Evolutionary conservation across 495 filamentous ascomycete genomes (phyloP), one percentile per base, ranked within the genome.

Genomic region (Penicillium parvum): DNA sequence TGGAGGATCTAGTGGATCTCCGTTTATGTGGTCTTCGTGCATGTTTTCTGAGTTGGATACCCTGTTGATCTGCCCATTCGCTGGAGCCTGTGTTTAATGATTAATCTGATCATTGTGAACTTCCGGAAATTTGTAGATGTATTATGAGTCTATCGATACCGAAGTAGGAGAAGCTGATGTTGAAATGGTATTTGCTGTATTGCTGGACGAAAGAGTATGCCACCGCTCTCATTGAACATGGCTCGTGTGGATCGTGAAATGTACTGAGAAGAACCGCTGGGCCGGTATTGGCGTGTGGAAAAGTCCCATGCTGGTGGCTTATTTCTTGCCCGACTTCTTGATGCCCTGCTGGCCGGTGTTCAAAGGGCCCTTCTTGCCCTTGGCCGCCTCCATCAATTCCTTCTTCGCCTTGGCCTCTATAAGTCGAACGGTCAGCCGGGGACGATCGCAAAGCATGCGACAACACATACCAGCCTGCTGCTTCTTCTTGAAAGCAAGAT

Each of bases 311-410:
- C 11, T 7, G 8, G 17, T 32, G 29, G 17, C 43, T 71, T 76
- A 88, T 76, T 89, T 90, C 83, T 92, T 90, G 60, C 86, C 86
- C 21, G 83, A 87, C 74, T 88, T 90, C 81, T 90, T 92, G 72
- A 92, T 92, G 36, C 86, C 86, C 69, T 90, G 86, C 37, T 73
- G 60, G 23, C 86, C 87, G 35, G 81, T 83, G 67, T 86, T 88
- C 71, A 82, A 47, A n/a, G 74, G 76, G 12, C 74, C 74, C 63
- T 72, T 72, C 61, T 76, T 76, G 55, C 69, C 68, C 55, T 77
- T 75, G 39, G 70, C 68, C 65, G 84, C 82, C 33, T 82, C 78
- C 19, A 77, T 74, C 66, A 89, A 55, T 3, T 86, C 85, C 64
- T 85, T 83, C 68, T 79, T 83, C 7, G 83, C 85, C 73, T 87